Percentiles rank a stretch among this genome's conserved stretches.
These are phyloP conservation scores for Metahyphopichia silvanorum DNA, from an alignment of 805 yeast genomes.

Conservation along the genomic window DNA sequence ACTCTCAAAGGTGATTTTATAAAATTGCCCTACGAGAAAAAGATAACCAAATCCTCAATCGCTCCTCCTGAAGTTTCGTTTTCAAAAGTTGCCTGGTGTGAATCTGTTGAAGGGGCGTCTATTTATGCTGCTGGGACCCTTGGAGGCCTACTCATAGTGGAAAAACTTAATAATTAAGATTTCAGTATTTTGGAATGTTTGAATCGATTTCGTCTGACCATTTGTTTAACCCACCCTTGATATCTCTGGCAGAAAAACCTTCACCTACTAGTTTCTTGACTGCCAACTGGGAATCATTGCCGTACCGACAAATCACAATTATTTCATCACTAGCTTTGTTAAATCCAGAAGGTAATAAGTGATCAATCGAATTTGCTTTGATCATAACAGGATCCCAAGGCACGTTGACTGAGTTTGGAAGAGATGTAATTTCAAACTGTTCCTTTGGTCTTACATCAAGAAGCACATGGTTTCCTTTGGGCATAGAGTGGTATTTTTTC, in stretches of 20 bases:
- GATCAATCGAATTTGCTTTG: constrained; percentile 18
- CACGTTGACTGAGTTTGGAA: constrained; percentile 59
- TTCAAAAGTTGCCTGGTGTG: constrained; percentile 58
- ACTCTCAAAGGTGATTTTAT: constrained; percentile 21
- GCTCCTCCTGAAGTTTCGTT: constrained; percentile 52
- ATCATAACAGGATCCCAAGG: constrained; percentile 53
- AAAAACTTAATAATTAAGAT: constrained; percentile 24
- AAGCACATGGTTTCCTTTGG: constrained; percentile 32
- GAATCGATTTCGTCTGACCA: constrained; percentile 66
- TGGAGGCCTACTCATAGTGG: constrained; percentile 49
- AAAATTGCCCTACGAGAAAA: constrained; percentile 25
- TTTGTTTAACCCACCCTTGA: constrained; percentile 71
- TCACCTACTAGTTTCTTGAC: constrained; percentile 52
- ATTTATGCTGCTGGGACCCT: constrained; percentile 52
- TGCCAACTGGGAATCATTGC: constrained; percentile 88
- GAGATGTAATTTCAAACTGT: constrained; percentile 65
- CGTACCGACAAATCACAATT: constrained; percentile 76
- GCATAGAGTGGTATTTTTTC: constrained; percentile 26
- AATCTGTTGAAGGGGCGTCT: constrained; percentile 37
- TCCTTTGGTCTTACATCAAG: constrained; percentile 78
- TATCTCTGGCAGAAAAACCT: constrained; percentile 52
- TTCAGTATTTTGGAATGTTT: constrained; percentile 58
- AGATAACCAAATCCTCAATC: constrained; percentile 23
- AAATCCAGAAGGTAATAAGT: constrained; percentile 16
- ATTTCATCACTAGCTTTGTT: constrained; percentile 26